Percentiles rank a stretch among this genome's conserved stretches.
Evolutionary conservation across 805 yeast genomes (phyloP).

Genomic region (Ascoidea tarda): DNA sequence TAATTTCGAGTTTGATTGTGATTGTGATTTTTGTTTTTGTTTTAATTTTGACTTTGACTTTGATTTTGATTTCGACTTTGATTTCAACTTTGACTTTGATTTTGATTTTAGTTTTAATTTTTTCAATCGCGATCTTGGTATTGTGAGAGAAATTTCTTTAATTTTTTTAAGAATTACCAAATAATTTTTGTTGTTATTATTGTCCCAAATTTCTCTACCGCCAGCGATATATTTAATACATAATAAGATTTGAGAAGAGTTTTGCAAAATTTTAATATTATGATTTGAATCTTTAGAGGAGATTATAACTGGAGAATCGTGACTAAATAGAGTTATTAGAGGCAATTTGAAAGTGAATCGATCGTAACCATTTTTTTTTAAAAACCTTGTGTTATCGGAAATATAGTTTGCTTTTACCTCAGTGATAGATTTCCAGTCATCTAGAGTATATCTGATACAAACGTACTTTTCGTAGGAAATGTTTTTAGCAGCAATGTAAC

Average conservation of each 20-base stretch:
- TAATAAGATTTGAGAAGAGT: slow-evolving; percentile 21
- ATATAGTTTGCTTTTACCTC: slow-evolving; percentile 54
- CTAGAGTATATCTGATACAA: slow-evolving; percentile 58
- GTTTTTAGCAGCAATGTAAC: slow-evolving; percentile 71
- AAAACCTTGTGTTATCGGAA: slow-evolving; percentile 35
- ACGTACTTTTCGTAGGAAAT: slow-evolving; percentile 54
- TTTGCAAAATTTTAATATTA: slow-evolving; percentile 1
- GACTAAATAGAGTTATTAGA: slow-evolving; percentile 23
- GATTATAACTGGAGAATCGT: too few relatives aligned
- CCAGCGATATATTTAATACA: slow-evolving; percentile 43
- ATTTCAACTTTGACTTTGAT: slow-evolving; percentile 10
- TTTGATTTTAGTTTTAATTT: slow-evolving; percentile 1
- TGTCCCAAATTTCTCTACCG: slow-evolving; percentile 62
- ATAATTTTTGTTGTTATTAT: slow-evolving; percentile 49
- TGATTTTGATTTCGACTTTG: slow-evolving; percentile 1
- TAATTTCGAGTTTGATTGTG: neutral
- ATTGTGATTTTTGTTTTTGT: neutral
- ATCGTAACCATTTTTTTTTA: slow-evolving; percentile 43
- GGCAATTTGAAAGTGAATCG: slow-evolving; percentile 56
- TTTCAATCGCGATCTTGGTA: neutral
- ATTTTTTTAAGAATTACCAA: slow-evolving; percentile 20
- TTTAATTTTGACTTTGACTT: neutral
- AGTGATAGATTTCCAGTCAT: slow-evolving; percentile 63
- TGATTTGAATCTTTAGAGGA: too few relatives aligned
- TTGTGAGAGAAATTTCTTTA: neutral